Evolutionary conservation across 2,329 filamentous ascomycete species (phyloP).

Genomic region (Geosmithia flava): DNA sequence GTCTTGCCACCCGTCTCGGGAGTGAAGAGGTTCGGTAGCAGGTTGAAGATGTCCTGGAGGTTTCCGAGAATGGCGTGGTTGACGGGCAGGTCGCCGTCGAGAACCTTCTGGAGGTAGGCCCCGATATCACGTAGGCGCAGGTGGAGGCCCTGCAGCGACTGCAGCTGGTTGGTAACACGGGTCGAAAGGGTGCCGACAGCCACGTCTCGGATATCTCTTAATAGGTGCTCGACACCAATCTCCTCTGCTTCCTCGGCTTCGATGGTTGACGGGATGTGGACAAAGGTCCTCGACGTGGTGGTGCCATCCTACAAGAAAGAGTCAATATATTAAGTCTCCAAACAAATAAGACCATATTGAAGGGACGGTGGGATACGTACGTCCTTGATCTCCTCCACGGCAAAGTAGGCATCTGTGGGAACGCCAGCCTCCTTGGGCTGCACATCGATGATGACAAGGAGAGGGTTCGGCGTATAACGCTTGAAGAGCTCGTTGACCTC

Average conservation of each 20-base stretch:
- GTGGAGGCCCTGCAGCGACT: conserved; percentile 93
- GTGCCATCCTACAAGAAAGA: conserved; percentile 65
- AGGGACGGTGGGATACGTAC: conserved; percentile 40
- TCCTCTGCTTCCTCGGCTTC: conserved; percentile 98
- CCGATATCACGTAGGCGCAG: conserved; percentile 91
- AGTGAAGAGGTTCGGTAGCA: conserved; percentile 88
- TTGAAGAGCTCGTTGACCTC: conserved; percentile 99
- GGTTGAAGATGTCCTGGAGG: conserved; percentile 98
- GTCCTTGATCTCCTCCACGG: conserved; percentile 98
- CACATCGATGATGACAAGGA: conserved; percentile 96
- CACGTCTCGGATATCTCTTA: conserved; percentile 96
- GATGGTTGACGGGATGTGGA: conserved; percentile 96
- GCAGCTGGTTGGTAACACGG: conserved; percentile 92
- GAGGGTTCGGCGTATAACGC: conserved; percentile 90
- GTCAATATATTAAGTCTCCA: background rate
- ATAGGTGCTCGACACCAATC: conserved; percentile 94
- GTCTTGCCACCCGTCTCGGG: conserved; percentile 54
- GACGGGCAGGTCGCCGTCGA: conserved; percentile 82
- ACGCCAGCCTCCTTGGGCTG: conserved; percentile 97
- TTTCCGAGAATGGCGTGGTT: conserved; percentile 97
- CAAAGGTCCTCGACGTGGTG: conserved; percentile 92
- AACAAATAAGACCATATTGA: background rate
- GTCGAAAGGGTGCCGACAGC: conserved; percentile 94
- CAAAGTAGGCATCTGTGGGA: conserved; percentile 97
- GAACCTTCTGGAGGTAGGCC: conserved; percentile 88